Conservation (phyloP, 2,329 filamentous ascomycete genomes). For the Calonectria crousiana region DNA sequence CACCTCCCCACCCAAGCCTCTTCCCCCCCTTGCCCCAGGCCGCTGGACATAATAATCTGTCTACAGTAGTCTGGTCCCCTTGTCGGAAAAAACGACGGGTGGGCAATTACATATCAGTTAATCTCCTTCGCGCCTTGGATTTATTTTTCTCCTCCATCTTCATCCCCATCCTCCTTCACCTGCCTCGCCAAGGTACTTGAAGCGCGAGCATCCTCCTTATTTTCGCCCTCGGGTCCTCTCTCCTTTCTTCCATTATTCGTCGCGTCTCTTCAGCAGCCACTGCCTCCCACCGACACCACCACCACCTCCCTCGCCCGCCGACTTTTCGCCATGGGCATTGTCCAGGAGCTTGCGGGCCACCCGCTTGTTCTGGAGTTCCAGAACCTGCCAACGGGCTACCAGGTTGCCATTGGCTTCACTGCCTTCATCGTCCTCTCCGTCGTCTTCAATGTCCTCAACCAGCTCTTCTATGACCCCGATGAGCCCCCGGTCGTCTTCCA, state of each 20-base stretch:
- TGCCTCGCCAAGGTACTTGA: conserved; percentile 27
- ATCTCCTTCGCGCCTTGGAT: conserved; percentile 44
- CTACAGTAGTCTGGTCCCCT: conserved; percentile 24
- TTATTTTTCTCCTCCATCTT: conserved; percentile 28
- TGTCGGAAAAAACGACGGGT: conserved; percentile 41
- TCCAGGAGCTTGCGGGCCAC: conserved; percentile 63
- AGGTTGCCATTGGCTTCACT: conserved; percentile 59
- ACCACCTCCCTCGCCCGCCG: conserved; percentile 5
- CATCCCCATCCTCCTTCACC: conserved; percentile 18
- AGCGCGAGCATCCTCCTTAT: conserved; percentile 28
- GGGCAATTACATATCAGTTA: conserved; percentile 49
- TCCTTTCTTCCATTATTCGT: neutral
- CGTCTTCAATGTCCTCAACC: conserved; percentile 81
- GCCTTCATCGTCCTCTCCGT: conserved; percentile 68
- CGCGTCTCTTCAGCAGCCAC: neutral
- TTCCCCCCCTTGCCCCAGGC: conserved; percentile 1
- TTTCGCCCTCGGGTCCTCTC: neutral
- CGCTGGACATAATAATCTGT: neutral
- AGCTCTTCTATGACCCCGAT: conserved; percentile 86
- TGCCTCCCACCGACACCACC: conserved; percentile 4
- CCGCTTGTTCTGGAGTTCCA: conserved; percentile 64
- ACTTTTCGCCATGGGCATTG: conserved; percentile 63
- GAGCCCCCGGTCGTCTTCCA: conserved; percentile 86
- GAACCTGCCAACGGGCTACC: conserved; percentile 59
- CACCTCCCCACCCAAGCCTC: conserved; percentile 17